Base-by-base conservation (phyloP, 352 stramenopile species). In the Peronosclerospora sorghi region DNA sequence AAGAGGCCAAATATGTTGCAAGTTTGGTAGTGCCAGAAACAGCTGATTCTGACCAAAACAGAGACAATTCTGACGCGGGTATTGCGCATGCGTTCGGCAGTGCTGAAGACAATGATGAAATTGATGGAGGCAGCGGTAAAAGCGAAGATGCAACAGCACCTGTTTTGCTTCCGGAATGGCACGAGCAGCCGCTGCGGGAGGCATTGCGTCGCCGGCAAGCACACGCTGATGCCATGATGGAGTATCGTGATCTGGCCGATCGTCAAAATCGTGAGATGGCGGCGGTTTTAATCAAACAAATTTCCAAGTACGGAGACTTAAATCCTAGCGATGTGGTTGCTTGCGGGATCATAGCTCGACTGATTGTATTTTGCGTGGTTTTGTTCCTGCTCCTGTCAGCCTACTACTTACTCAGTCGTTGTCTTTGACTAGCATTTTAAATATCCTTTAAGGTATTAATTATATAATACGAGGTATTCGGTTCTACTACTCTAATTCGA, bases 131-230 rank as follows among this genome's bases (percentile, higher is more conserved):
- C 7, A 24, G 44, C 12, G 7, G 55, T 17, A 45, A 35, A n/a
- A 35, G 58, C 23, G 32, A 49, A 42, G 39, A 39, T 28, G 38
- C 32, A 5, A 38, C 41, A 5, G 39, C 28, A 7, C 51, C 61
- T 4, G 66, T 75, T 41, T 23, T 81, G 17, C 56, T 82, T 17
- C 73, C 73, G 5, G 73, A 78, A 26, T 86, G 73, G 73, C 68
- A 86, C 45, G 43, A 68, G 30, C 37, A 71, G 18, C 53, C 58
- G 1, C 20, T 83, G 24, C 62, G 68, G 2, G 51, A 76, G 17
- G 69, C 70, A 29, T 58, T 86, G 36, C 70, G 65, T 14, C 68
- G 61, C 27, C 69, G 73, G 18, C 65, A 86, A 39, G 56, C 62
- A 14, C 65, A 70, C 18, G 51, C 56, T 18, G 45, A 48, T 32